phyloP scores from a whole-genome alignment of 2,329 filamentous ascomycete species.

The Botrytis elliptica region DNA sequence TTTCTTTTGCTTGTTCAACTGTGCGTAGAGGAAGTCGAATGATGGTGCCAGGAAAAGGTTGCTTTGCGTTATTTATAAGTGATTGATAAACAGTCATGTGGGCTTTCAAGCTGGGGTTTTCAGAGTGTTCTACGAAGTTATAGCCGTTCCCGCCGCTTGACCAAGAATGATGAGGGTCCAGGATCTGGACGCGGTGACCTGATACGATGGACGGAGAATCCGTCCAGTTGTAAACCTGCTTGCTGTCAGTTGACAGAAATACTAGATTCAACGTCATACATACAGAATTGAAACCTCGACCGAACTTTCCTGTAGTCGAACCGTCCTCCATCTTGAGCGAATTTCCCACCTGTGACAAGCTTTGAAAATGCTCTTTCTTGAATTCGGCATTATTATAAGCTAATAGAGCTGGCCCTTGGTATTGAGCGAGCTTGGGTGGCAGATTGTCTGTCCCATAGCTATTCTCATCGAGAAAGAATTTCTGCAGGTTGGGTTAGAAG shows the following conservation, averaged over 20 bases:
- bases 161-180: conserved; percentile 41
- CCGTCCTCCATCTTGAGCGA: conserved; percentile 38
- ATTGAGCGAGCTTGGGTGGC: conserved; percentile 35
- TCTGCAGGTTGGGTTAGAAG: conserved; percentile 23
- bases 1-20: conserved; percentile 30
- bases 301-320: conserved; percentile 41
- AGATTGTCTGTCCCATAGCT: conserved; percentile 33
- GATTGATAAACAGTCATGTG: conserved; percentile 38
- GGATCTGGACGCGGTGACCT: conserved; percentile 35
- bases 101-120: conserved; percentile 33
- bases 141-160: conserved; percentile 37
- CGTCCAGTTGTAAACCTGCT: conserved; percentile 41
- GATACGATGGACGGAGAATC: conserved; percentile 42
- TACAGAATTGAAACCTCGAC: conserved; percentile 42
- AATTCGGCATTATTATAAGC: conserved; percentile 40
- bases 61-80: conserved; percentile 28
- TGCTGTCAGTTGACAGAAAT: conserved; percentile 15
- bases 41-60: conserved; percentile 36
- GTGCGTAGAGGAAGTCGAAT: conserved; percentile 41
- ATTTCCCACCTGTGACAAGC: conserved; percentile 38
- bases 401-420: conserved; percentile 40
- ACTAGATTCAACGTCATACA: not conserved
- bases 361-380: conserved; percentile 36
- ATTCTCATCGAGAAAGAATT: conserved; percentile 36
- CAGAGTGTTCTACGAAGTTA: conserved; percentile 35